phyloP scores from a whole-genome alignment of 768 basidiomycete genomes.

The Boletus tomentosulus region DNA sequence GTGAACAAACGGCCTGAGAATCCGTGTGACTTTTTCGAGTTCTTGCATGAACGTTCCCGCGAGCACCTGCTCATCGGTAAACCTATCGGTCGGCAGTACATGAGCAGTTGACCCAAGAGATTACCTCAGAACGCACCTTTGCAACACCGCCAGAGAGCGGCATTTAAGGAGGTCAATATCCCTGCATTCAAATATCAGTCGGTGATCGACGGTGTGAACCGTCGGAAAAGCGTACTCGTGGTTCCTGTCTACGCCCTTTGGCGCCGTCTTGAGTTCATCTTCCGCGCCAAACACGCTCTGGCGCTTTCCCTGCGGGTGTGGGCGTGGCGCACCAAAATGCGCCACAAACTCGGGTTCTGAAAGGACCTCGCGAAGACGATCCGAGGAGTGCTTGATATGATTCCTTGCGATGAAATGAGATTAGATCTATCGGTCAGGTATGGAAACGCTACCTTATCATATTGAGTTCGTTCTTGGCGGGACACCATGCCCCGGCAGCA shows the following conservation, averaged over 20 bases:
- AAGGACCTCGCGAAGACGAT: slow-evolving; percentile 63
- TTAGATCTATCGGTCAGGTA: neutral
- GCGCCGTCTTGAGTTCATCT: slow-evolving; percentile 86
- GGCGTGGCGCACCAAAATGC: slow-evolving; percentile 69
- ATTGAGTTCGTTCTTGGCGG: slow-evolving; percentile 72
- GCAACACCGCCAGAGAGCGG: slow-evolving; percentile 67
- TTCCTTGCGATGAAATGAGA: slow-evolving; percentile 33
- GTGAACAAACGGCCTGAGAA: slow-evolving; percentile 75
- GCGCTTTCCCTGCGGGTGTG: slow-evolving; percentile 55
- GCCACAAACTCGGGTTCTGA: slow-evolving; percentile 66
- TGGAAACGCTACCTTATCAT: slow-evolving; percentile 55
- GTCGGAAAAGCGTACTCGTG: slow-evolving; percentile 51
- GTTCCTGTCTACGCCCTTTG: slow-evolving; percentile 82
- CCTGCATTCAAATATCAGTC: slow-evolving; percentile 32
- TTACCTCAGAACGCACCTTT: slow-evolving; percentile 41
- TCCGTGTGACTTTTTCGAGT: slow-evolving; percentile 47
- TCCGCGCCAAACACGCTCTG: slow-evolving; percentile 83
- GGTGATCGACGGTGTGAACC: neutral
- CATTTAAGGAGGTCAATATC: slow-evolving; percentile 92
- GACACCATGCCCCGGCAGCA: slow-evolving; percentile 80
- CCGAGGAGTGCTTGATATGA: slow-evolving; percentile 59
- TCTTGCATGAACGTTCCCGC: slow-evolving; percentile 58
- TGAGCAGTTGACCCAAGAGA: neutral
- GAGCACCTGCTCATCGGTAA: slow-evolving; percentile 72
- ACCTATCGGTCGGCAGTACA: slow-evolving; percentile 38